A percentile compares a stretch with the other conserved stretches of the same genome.
Evolutionary conservation across 345 rosid species (phyloP).

Genomic region (Eucalyptus urophylla): DNA sequence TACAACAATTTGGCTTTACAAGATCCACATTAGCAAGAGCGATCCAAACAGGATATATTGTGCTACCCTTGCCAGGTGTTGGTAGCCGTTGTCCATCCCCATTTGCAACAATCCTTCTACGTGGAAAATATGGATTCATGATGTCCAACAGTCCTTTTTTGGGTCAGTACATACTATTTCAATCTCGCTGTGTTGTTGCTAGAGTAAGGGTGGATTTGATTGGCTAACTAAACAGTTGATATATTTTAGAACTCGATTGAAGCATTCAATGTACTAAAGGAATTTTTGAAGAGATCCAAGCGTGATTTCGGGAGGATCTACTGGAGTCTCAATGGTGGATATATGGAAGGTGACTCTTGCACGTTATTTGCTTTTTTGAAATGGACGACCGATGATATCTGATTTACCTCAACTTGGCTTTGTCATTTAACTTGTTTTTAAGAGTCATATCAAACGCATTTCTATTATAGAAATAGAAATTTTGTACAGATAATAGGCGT

Average conservation of each 20-base stretch:
- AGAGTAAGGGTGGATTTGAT: background rate
- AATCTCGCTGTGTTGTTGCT: background rate
- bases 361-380: background rate
- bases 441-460: too few species aligned
- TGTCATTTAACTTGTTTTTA: background rate
- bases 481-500: rapidly evolving
- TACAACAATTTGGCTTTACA: background rate
- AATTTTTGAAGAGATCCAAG: background rate
- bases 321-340: background rate
- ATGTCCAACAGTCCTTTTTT: background rate
- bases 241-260: background rate
- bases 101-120: background rate
- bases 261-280: background rate
- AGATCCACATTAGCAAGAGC: background rate
- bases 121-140: background rate
- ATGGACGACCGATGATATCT: background rate
- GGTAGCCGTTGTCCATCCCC: background rate
- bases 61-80: background rate
- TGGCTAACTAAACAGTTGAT: background rate
- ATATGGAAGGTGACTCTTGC: background rate
- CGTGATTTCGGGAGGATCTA: background rate
- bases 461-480: too few species aligned
- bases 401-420: background rate
- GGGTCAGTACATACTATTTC: background rate
- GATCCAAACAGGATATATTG: background rate